phyloP scores from a whole-genome alignment of 169 alveolate genomes.

The Babesia ovis region DNA sequence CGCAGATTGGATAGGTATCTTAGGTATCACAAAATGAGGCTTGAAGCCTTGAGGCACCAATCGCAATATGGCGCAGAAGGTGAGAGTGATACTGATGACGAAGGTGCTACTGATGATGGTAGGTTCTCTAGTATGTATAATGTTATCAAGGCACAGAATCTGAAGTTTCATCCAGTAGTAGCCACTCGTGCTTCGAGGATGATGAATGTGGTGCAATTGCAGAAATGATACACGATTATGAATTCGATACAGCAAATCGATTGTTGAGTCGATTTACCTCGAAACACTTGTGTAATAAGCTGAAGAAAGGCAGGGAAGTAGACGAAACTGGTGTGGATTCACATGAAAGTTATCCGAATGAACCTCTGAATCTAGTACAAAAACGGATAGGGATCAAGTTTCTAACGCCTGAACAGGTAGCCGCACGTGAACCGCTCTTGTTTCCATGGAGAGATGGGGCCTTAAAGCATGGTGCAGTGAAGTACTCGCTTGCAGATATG shows the following conservation, averaged over 20 bases:
- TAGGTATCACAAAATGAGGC: conserved; percentile 47
- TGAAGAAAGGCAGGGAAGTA: conserved; percentile 30
- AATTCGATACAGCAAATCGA: conserved; percentile 42
- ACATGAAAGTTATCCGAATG: conserved; percentile 31
- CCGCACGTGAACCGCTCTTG: conserved; percentile 39
- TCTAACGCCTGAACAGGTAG: conserved; percentile 56
- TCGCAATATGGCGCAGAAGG: neutral
- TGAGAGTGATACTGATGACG: conserved; percentile 1
- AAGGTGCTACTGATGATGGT: too few relatives aligned
- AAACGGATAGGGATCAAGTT: conserved; percentile 34
- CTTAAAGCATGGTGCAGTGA: conserved; percentile 45
- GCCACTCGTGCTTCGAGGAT: conserved; percentile 49
- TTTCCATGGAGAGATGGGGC: conserved; percentile 62
- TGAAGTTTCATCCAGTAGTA: conserved; percentile 18
- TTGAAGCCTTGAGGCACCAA: conserved; percentile 29
- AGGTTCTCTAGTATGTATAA: neutral
- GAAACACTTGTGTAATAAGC: conserved; percentile 40
- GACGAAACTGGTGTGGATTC: neutral
- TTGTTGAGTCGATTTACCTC: conserved; percentile 42
- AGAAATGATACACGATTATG: conserved; percentile 44
- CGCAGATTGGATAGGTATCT: conserved; percentile 51
- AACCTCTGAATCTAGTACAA: conserved; percentile 46
- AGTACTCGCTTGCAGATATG: conserved; percentile 40
- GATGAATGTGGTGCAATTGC: conserved; percentile 64
- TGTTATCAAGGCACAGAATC: neutral